Percentiles rank a stretch among this genome's conserved stretches.
Conservation (phyloP, 2,329 filamentous ascomycete species). For the Aspergillus novoparasiticus region DNA sequence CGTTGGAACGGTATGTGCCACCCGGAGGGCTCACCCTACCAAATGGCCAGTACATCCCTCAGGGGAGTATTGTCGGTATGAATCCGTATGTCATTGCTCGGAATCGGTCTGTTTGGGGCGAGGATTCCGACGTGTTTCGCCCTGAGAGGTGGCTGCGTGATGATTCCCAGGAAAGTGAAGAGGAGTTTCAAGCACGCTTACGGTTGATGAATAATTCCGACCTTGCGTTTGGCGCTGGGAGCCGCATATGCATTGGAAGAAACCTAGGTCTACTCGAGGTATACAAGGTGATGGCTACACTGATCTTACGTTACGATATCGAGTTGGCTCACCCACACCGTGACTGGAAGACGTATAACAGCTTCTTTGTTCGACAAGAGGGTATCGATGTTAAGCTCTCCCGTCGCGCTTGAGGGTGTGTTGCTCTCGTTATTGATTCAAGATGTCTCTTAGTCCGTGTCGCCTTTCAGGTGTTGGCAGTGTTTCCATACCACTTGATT, state of each 20-base stretch:
- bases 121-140: conserved; percentile 48
- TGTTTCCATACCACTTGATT: no score
- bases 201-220: conserved; percentile 43
- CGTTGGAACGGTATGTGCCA: conserved; percentile 56
- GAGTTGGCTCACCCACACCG: conserved; percentile 54
- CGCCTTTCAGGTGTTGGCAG: neutral
- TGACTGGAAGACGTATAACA: conserved; percentile 56
- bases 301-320: conserved; percentile 54
- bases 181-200: conserved; percentile 37
- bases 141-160: conserved; percentile 53
- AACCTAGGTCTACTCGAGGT: conserved; percentile 60
- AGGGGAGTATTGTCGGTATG: conserved; percentile 37
- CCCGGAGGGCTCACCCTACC: conserved; percentile 30
- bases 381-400: conserved; percentile 52
- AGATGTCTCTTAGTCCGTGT: neutral
- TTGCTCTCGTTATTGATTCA: neutral
- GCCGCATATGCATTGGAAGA: conserved; percentile 58
- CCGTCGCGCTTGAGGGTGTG: neutral
- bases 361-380: conserved; percentile 63
- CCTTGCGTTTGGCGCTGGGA: conserved; percentile 55
- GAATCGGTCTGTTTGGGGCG: conserved; percentile 48
- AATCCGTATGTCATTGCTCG: conserved; percentile 40
- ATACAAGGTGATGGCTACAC: conserved; percentile 60
- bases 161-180: conserved; percentile 33
- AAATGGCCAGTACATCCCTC: conserved; percentile 37